Percentiles rank a stretch among this genome's conserved stretches.
Conservation (phyloP, 176 grass and related monocot species). For the Phyllostachys edulis region DNA sequence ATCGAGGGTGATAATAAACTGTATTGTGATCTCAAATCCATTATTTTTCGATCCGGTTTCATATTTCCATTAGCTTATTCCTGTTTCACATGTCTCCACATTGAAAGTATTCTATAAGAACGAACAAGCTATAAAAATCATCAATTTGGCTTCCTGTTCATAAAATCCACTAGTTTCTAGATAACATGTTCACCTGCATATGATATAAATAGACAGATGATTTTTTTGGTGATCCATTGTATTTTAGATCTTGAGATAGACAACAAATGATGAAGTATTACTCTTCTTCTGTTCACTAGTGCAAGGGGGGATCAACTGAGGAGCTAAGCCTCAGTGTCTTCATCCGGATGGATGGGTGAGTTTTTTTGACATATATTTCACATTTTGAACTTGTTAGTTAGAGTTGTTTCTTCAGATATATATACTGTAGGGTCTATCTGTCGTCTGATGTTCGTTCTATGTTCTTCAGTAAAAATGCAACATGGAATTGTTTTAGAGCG, state of each 20-base stretch:
- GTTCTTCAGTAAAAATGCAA: slow-evolving; percentile 42
- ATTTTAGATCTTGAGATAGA: neutral
- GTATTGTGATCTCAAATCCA: neutral
- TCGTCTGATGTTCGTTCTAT: slow-evolving; percentile 22
- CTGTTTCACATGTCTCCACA: neutral
- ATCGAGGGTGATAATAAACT: neutral
- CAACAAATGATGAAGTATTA: slow-evolving; percentile 19
- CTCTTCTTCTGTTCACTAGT: slow-evolving; percentile 50
- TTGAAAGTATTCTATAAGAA: neutral
- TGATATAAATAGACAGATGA: neutral
- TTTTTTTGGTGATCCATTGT: slow-evolving; percentile 13
- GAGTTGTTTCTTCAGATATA: slow-evolving; percentile 10
- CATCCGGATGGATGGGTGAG: slow-evolving; percentile 50
- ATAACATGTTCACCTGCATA: neutral
- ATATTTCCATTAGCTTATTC: neutral
- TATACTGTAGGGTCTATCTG: neutral
- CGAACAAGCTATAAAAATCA: neutral
- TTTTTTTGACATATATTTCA: slow-evolving; percentile 22
- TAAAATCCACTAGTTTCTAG: neutral
- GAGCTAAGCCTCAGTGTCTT: slow-evolving; percentile 50
- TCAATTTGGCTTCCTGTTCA: neutral
- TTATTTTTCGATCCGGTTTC: neutral
- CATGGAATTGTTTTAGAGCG: slow-evolving; percentile 78
- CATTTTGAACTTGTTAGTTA: slow-evolving; percentile 6
- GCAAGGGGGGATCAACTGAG: slow-evolving; percentile 52